These are phyloP conservation scores for Aureobasidium musti DNA, from an alignment of 2,329 filamentous ascomycete species.

Conservation along the genomic window DNA sequence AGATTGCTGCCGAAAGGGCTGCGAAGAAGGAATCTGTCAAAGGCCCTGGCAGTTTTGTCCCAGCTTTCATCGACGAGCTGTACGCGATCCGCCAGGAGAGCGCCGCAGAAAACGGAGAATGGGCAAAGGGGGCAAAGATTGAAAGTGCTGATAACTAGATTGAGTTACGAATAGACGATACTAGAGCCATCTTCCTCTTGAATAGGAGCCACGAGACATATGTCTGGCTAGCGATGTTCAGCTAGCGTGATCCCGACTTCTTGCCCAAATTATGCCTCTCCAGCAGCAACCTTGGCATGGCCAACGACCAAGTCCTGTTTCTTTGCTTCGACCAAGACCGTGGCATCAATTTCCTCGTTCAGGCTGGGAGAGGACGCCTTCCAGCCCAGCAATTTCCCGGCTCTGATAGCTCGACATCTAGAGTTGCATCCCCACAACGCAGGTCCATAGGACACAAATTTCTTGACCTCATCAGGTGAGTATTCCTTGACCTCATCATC, in stretches of 20 bases:
- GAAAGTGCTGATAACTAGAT: constrained; percentile 32
- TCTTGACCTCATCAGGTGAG: constrained; percentile 49
- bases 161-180: neutral
- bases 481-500: constrained; percentile 42
- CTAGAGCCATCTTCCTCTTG: neutral
- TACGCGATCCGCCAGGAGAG: constrained; percentile 54
- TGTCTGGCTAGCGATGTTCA: neutral
- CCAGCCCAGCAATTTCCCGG: constrained; percentile 63
- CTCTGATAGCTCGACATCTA: constrained; percentile 57
- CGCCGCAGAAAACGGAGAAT: constrained; percentile 51
- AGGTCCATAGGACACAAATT: constrained; percentile 52
- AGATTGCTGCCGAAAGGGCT: constrained; percentile 73
- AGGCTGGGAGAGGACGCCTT: constrained; percentile 48
- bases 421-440: constrained; percentile 64
- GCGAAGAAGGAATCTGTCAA: constrained; percentile 60
- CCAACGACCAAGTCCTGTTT: constrained; percentile 39
- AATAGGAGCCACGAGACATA: neutral
- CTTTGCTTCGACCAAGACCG: constrained; percentile 55
- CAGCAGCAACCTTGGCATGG: constrained; percentile 40
- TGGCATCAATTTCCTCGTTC: constrained; percentile 45
- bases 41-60: constrained; percentile 84
- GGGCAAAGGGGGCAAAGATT: constrained; percentile 58
- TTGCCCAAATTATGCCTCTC: constrained; percentile 31
- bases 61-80: constrained; percentile 76
- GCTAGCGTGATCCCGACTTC: neutral